Conservation (phyloP, 1,284 basidiomycete species). For the Laetiporus sulphureus region DNA sequence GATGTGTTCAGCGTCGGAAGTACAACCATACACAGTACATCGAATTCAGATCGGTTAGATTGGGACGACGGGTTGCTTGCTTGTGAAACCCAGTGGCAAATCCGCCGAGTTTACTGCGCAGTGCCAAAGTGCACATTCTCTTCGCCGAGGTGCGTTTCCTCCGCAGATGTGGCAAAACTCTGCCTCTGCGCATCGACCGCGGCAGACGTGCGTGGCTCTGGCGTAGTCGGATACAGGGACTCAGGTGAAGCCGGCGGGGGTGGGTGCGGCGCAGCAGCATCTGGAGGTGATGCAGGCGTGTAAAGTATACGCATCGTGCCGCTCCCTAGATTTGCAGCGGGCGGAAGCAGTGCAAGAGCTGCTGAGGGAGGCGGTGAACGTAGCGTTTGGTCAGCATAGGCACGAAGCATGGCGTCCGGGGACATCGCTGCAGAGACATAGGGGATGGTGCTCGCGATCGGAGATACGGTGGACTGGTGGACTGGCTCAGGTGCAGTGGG, state of each 20-base stretch:
- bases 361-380: slow-evolving; percentile 18
- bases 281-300: slow-evolving; percentile 21
- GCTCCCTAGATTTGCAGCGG: slow-evolving; percentile 26
- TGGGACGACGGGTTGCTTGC: too few species aligned
- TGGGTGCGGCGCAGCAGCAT: slow-evolving; percentile 3
- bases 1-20: too few species aligned
- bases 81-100: too few species aligned
- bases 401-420: slow-evolving; percentile 70
- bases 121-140: too few species aligned
- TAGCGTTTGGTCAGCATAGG: slow-evolving; percentile 52
- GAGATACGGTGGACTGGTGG: slow-evolving; percentile 28
- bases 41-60: too few species aligned
- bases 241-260: slow-evolving; percentile 9
- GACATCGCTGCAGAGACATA: slow-evolving; percentile 46
- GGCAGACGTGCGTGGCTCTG: too few species aligned
- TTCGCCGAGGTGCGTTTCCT: too few species aligned
- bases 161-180: too few species aligned
- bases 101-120: too few species aligned
- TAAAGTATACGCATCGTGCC: slow-evolving; percentile 34
- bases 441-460: slow-evolving; percentile 38
- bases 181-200: too few species aligned
- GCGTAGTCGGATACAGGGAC: slow-evolving; percentile 12
- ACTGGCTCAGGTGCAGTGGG: slow-evolving; percentile 28
- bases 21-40: too few species aligned
- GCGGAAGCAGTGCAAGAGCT: slow-evolving; percentile 15